Conservation (phyloP, 2,329 filamentous ascomycete genomes). For the Colletotrichum limetticola region DNA sequence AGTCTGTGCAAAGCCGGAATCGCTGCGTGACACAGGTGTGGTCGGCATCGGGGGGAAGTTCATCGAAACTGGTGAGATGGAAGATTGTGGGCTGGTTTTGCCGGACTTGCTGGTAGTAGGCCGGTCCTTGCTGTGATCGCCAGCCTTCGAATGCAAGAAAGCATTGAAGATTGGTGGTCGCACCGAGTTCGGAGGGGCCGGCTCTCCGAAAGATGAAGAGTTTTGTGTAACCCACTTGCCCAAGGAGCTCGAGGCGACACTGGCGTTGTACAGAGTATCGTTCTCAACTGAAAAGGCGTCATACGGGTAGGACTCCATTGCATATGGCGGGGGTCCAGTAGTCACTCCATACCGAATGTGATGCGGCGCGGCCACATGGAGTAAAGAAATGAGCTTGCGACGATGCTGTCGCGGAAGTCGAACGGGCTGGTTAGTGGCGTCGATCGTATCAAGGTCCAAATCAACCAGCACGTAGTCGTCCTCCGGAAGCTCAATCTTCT, state of each 20-base stretch:
- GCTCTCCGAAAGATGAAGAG: constrained; percentile 85
- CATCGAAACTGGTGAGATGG: constrained; percentile 80
- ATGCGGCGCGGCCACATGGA: constrained; percentile 91
- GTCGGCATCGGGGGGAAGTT: constrained; percentile 81
- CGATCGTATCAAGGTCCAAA: constrained; percentile 89
- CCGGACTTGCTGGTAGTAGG: constrained; percentile 79
- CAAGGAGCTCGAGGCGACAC: constrained; percentile 76
- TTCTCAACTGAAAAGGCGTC: constrained; percentile 92
- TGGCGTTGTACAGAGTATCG: constrained; percentile 79
- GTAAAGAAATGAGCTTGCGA: constrained; percentile 85
- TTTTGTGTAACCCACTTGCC: constrained; percentile 90
- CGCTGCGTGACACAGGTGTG: constrained; percentile 86
- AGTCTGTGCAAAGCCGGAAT: constrained; percentile 90
- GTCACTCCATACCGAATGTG: constrained; percentile 87
- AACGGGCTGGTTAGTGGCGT: constrained; percentile 82
- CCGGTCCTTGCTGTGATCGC: constrained; percentile 74
- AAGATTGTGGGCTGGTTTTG: constrained; percentile 70
- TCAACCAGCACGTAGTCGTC: constrained; percentile 97
- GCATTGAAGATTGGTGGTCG: constrained; percentile 87
- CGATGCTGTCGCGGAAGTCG: constrained; percentile 88
- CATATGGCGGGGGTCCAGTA: constrained; percentile 91
- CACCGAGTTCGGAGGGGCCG: constrained; percentile 60
- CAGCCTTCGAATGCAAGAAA: constrained; percentile 79
- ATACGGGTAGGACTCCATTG: constrained; percentile 90
- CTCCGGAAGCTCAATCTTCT: constrained; percentile 85